Percentiles rank a stretch among this genome's conserved stretches.
Evolutionary conservation across 306 rosid genomes (phyloP).

Genomic region (Prunus kanzakura): DNA sequence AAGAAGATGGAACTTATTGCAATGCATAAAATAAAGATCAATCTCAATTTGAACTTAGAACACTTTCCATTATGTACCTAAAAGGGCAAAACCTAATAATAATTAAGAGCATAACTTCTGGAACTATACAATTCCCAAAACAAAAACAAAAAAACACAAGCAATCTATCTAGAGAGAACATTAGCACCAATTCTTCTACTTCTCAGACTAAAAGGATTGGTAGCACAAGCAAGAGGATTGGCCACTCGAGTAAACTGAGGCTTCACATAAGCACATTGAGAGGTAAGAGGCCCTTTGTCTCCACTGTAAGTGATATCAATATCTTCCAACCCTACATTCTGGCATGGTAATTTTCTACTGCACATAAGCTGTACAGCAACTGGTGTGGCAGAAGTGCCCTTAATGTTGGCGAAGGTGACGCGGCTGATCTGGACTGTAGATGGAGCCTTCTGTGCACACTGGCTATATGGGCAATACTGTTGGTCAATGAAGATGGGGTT

Average conservation of each 20-base stretch:
- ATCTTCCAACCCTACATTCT: background rate
- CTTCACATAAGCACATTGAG: background rate
- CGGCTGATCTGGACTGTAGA: background rate
- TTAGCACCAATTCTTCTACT: background rate
- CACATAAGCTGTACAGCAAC: background rate
- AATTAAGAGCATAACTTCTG: too few species aligned
- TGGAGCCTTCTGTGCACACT: background rate
- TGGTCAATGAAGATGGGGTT: conserved; percentile 46
- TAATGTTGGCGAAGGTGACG: background rate
- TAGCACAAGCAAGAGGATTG: background rate
- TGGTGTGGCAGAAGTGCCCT: background rate
- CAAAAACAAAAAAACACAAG: background rate
- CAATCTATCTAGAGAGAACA: background rate
- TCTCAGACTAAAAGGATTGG: background rate
- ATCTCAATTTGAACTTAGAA: too few species aligned
- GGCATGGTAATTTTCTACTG: background rate
- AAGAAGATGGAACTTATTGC: too few species aligned
- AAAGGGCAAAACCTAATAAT: background rate
- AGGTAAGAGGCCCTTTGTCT: background rate
- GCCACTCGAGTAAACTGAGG: background rate
- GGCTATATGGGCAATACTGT: conserved; percentile 51
- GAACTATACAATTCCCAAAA: too few species aligned
- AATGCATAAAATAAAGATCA: too few species aligned
- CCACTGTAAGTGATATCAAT: background rate
- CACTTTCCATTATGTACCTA: too few species aligned